A percentile compares a stretch with the other conserved stretches of the same genome.
Evolutionary conservation across 129 eudicot species (phyloP).

Genomic region (Pittosporum tobira): DNA sequence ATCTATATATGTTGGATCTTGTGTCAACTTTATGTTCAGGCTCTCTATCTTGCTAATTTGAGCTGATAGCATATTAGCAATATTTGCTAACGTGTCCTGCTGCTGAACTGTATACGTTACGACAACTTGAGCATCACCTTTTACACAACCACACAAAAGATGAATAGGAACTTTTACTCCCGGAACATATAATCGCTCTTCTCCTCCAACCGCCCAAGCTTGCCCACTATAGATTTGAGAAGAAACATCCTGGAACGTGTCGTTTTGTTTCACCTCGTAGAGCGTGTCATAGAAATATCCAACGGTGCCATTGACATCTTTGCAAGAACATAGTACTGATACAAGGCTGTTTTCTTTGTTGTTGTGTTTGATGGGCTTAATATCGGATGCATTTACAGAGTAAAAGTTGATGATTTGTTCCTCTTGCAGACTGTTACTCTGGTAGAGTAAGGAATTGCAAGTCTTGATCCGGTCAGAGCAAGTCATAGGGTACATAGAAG

Average conservation of each 20-base stretch:
- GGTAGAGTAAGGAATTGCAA: constrained; percentile 53
- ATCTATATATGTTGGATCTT: constrained; percentile 31
- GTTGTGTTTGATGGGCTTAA: constrained; percentile 18
- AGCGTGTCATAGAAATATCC: constrained; percentile 60
- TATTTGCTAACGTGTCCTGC: constrained; percentile 43
- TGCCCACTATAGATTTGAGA: constrained; percentile 46
- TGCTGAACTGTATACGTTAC: constrained; percentile 60
- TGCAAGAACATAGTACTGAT: constrained; percentile 59
- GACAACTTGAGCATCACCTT: constrained; percentile 42
- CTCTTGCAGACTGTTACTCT: constrained; percentile 36
- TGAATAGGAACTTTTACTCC: constrained; percentile 25
- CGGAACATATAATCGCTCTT: constrained; percentile 8
- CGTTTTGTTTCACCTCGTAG: constrained; percentile 29
- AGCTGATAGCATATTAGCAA: constrained; percentile 46
- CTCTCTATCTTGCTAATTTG: constrained; percentile 29
- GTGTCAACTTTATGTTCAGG: constrained; percentile 24
- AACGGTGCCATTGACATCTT: constrained; percentile 31
- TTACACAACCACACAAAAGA: constrained; percentile 64
- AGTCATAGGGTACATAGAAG: constrained; percentile 20
- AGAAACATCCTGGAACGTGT: constrained; percentile 42
- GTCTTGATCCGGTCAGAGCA: constrained; percentile 29
- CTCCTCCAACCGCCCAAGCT: constrained; percentile 47
- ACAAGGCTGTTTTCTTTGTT: constrained; percentile 34
- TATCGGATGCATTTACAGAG: constrained; percentile 37
- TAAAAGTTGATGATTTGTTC: constrained; percentile 31